Conservation (phyloP, 345 rosid species). For the Balakata baccata region DNA sequence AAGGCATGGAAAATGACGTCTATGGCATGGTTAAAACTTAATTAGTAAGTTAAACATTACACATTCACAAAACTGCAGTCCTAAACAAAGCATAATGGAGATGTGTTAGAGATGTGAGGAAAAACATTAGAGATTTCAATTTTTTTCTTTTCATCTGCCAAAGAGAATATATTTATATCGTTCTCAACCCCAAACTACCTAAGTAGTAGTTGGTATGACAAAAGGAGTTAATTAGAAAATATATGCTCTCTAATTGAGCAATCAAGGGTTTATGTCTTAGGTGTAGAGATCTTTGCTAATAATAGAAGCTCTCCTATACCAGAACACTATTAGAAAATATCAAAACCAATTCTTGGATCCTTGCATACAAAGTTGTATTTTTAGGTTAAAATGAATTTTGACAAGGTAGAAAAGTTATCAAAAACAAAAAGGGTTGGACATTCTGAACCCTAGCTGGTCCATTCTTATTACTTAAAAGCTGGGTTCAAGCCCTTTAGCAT, state of each 20-base stretch:
- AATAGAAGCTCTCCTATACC: neutral
- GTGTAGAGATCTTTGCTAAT: neutral
- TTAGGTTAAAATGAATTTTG: neutral
- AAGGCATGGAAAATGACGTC: no score
- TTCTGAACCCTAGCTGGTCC: neutral
- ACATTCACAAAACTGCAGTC: no score
- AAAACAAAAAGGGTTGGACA: neutral
- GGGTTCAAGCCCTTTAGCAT: neutral
- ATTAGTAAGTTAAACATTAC: no score
- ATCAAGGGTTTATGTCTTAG: neutral
- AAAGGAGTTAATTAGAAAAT: neutral
- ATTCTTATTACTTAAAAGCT: neutral
- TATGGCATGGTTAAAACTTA: no score
- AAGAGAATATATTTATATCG: no score
- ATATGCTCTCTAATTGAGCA: neutral
- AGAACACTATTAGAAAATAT: neutral
- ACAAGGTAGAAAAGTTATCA: neutral
- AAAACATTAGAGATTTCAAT: no score
- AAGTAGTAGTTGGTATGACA: neutral
- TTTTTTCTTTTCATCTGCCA: no score
- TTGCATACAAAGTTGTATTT: neutral
- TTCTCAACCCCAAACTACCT: no score
- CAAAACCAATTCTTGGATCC: neutral
- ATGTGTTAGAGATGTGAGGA: no score
- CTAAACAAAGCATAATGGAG: no score